phyloP scores from a whole-genome alignment of 1,284 basidiomycete species.

The Boletus hoseneyae region DNA sequence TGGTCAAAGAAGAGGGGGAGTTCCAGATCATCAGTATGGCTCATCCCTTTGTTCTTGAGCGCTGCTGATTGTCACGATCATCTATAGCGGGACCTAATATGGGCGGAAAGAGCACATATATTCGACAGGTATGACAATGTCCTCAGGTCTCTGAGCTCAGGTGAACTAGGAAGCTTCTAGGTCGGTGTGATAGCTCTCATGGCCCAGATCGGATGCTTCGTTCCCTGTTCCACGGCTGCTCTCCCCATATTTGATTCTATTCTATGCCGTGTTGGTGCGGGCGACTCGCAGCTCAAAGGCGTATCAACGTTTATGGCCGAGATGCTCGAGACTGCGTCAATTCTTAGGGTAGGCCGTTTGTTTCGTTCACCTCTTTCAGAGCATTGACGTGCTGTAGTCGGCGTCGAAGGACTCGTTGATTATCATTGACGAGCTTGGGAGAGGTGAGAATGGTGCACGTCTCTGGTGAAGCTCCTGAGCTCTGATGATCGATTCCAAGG shows the following conservation, averaged over 20 bases:
- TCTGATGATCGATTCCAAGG: constrained; percentile 37
- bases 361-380: not conserved
- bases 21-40: constrained; percentile 82
- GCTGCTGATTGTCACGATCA: constrained; percentile 3
- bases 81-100: constrained; percentile 86
- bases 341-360: constrained; percentile 68
- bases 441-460: constrained; percentile 50
- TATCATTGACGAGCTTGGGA: constrained; percentile 97
- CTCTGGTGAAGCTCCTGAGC: not conserved
- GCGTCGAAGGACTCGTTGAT: constrained; percentile 93
- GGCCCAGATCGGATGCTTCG: constrained; percentile 95
- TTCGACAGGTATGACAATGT: constrained; percentile 59
- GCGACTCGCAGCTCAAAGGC: constrained; percentile 96
- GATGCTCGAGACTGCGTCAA: constrained; percentile 97
- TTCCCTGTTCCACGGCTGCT: constrained; percentile 85
- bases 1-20: constrained; percentile 84
- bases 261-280: constrained; percentile 93
- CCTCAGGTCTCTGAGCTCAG: not conserved
- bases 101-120: constrained; percentile 94
- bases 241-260: constrained; percentile 97
- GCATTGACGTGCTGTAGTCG: constrained; percentile 46
- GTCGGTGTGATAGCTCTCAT: constrained; percentile 93
- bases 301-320: constrained; percentile 99
- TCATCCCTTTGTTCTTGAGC: not conserved
- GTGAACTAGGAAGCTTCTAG: constrained; percentile 36